Base-by-base conservation (phyloP, 1,284 basidiomycete species). In the Trichosporon faecale region DNA sequence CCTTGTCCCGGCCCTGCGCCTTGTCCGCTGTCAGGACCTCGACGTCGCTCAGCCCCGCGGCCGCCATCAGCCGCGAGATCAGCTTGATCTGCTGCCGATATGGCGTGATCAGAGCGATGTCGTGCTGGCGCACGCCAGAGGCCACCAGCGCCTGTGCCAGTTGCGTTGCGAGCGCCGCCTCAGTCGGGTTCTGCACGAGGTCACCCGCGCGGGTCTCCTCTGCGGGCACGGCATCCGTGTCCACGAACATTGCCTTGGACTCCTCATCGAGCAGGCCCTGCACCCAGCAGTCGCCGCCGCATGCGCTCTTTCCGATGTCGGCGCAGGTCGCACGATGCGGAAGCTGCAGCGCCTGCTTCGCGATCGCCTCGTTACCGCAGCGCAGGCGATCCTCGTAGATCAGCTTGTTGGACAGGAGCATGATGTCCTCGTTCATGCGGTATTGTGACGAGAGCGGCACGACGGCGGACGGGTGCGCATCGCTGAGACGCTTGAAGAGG, bases 81-180 rank as follows among this genome's bases (percentile, higher is more conserved):
- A 95, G 86, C 84, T 98, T 97, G 85, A 95, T 90, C 80, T 99
- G 97, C 77, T 98, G 95, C 0, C 95, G 89, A 80, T 98, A 98
- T 35, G 95, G 86, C 9, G 95, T 92, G 76, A 99, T 91, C 72
- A 98, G 86, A 2, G 91, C 96, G 68, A 99, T 89, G 75, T 95
- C 89, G 1, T 87, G 83, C 70, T 90, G 85, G 1, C 80, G 74
- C 16, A 96, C 84, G 2, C 95, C 95, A 46, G 88, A 86, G 0
- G 79, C 80, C 1, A 92, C 75, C 12, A 98, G 85, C 0, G 89
- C 87, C 64, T 89, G 86, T 1, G 88, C 86, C 23, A 94, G 80
- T 81, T 94, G 88, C 25, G 76, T 72, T 3, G 87, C 80, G 0
- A 89, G 76, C 9, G 76, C 67, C 0, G 91, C 95, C 78, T 99